A percentile compares a stretch with the other conserved stretches of the same genome.
phyloP scores from a whole-genome alignment of 2,329 filamentous ascomycete species.

The Microascus cirrosus region DNA sequence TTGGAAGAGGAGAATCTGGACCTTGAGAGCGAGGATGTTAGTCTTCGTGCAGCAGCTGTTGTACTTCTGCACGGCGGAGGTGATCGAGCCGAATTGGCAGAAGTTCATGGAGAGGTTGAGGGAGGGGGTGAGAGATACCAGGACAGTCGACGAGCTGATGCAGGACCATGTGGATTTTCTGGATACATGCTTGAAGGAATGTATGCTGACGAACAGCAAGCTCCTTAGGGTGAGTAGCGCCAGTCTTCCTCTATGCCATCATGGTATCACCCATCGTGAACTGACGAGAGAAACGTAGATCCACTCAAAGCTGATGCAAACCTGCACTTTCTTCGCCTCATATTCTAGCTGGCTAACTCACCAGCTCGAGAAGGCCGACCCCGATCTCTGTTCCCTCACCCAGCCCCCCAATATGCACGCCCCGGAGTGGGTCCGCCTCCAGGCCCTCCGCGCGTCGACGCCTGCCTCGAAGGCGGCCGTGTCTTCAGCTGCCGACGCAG shows the following conservation, averaged over 20 bases:
- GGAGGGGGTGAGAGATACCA: constrained; percentile 29
- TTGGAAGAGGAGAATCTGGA: constrained; percentile 92
- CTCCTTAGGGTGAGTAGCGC: constrained; percentile 62
- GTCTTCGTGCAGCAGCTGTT: constrained; percentile 94
- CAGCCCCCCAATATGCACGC: constrained; percentile 49
- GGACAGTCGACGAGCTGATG: constrained; percentile 96
- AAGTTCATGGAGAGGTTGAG: constrained; percentile 81
- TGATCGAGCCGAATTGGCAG: constrained; percentile 96
- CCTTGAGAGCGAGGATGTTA: constrained; percentile 83
- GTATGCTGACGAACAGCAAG: constrained; percentile 97
- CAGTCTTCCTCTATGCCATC: neutral
- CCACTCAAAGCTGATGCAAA: constrained; percentile 93
- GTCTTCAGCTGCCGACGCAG: constrained; percentile 23
- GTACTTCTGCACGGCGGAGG: constrained; percentile 94
- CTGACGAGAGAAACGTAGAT: constrained; percentile 46
- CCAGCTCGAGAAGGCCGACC: constrained; percentile 74
- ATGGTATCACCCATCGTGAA: neutral
- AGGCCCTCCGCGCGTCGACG: constrained; percentile 32
- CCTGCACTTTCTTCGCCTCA: constrained; percentile 85
- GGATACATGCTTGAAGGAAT: constrained; percentile 95
- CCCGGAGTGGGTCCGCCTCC: constrained; percentile 50
- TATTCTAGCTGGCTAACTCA: constrained; percentile 81
- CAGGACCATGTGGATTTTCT: constrained; percentile 97
- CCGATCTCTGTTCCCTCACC: constrained; percentile 53
- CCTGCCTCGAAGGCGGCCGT: constrained; percentile 19